Evolutionary conservation across 495 filamentous ascomycete genomes (phyloP).

Genomic region (Trichoderma virens): DNA sequence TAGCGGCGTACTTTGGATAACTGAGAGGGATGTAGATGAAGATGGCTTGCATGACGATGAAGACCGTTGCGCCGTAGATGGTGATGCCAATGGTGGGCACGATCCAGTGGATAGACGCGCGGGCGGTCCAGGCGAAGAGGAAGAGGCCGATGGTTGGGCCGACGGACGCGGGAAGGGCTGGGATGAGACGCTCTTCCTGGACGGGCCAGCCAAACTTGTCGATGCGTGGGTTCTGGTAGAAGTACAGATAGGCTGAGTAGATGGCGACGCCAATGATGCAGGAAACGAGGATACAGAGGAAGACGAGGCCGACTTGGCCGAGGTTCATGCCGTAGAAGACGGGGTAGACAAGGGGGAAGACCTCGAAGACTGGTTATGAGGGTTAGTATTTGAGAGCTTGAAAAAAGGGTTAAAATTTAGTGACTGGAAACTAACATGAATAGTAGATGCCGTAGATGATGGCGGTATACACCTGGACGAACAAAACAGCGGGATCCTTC

Average conservation of each 20-base stretch:
- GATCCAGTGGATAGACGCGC: conserved; percentile 53
- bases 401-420: background rate
- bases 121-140: conserved; percentile 55
- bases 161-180: conserved; percentile 47
- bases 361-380: conserved; percentile 49
- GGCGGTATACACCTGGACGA: conserved; percentile 54
- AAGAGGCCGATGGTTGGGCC: conserved; percentile 53
- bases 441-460: conserved; percentile 64
- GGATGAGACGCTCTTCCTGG: conserved; percentile 47
- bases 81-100: conserved; percentile 50
- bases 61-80: conserved; percentile 42
- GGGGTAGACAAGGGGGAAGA: conserved; percentile 65
- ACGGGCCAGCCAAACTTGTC: conserved; percentile 32
- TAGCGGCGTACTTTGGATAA: conserved; percentile 57
- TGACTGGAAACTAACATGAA: conserved; percentile 25
- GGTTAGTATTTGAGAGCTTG: background rate
- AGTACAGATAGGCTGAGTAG: conserved; percentile 47
- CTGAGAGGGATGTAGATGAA: conserved; percentile 56
- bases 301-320: conserved; percentile 56
- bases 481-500: conserved; percentile 55
- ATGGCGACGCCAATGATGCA: conserved; percentile 44
- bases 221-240: conserved; percentile 38
- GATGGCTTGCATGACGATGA: conserved; percentile 49
- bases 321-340: conserved; percentile 54
- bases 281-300: conserved; percentile 53